A percentile compares a stretch with the other conserved stretches of the same genome.
Conservation (phyloP, 2,329 filamentous ascomycete genomes). For the Ascocoryne sarcoides region DNA sequence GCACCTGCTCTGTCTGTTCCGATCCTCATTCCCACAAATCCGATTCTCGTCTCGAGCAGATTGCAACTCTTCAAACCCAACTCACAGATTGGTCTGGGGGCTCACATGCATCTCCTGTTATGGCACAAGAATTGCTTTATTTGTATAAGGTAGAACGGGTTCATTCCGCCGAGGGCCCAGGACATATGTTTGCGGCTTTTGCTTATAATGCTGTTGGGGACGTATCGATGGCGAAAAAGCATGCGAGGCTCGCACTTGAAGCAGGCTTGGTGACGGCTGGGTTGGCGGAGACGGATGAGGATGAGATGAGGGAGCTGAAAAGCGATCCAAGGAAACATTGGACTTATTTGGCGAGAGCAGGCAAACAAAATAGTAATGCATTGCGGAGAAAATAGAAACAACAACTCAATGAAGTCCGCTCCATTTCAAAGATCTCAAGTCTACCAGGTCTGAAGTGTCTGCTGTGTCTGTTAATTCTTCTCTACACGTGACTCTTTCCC, state of each 20-base stretch:
- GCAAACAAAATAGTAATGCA: neutral
- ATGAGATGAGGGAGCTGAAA: constrained; percentile 30
- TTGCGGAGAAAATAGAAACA: neutral
- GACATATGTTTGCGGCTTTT: constrained; percentile 33
- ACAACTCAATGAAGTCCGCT: neutral
- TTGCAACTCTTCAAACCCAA: constrained; percentile 26
- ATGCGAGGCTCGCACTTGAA: constrained; percentile 27
- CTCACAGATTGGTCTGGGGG: constrained; percentile 30
- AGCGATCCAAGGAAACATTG: constrained; percentile 24
- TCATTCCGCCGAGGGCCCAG: constrained; percentile 25
- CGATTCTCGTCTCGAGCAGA: constrained; percentile 29
- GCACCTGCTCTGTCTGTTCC: constrained; percentile 32
- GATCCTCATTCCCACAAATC: constrained; percentile 24
- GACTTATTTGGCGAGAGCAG: constrained; percentile 17
- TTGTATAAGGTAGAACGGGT: constrained; percentile 31
- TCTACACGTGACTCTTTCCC: too few species aligned
- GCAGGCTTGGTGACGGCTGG: constrained; percentile 26
- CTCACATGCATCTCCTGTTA: constrained; percentile 26
- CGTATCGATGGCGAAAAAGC: constrained; percentile 25
- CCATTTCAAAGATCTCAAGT: too few species aligned
- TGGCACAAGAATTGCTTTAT: constrained; percentile 31
- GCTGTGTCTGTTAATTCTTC: too few species aligned
- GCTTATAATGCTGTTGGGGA: constrained; percentile 33
- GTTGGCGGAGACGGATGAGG: constrained; percentile 24
- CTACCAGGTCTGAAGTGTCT: too few species aligned